Conservation (phyloP, 257 asterid species). For the Nicotiana knightiana region DNA sequence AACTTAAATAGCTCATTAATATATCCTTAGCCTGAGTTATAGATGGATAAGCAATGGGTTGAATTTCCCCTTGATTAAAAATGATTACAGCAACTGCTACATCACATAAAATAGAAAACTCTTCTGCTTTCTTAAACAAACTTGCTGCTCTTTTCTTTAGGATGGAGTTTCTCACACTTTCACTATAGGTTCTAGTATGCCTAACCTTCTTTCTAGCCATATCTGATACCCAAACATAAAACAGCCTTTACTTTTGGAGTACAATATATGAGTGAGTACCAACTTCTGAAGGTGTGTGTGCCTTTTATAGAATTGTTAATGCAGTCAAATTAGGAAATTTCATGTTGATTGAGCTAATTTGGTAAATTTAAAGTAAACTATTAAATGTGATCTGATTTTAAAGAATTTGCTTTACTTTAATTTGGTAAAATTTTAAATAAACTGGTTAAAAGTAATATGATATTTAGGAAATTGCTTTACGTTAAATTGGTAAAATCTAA, state of each 20-base stretch:
- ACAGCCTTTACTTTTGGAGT: neutral
- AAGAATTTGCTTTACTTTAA: neutral
- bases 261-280: neutral
- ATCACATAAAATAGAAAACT: constrained; percentile 36
- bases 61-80: constrained; percentile 16
- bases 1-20: constrained; percentile 21
- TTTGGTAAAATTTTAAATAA: too few species aligned
- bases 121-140: constrained; percentile 36
- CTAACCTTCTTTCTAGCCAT: neutral
- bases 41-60: constrained; percentile 30
- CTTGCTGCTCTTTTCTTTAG: constrained; percentile 20
- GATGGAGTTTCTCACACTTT: neutral
- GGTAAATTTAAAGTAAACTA: neutral
- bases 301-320: neutral
- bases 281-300: neutral
- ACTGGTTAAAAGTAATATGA: too few species aligned
- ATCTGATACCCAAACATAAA: neutral
- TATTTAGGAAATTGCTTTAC: too few species aligned
- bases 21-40: constrained; percentile 15
- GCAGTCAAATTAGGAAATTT: neutral
- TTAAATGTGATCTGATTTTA: neutral
- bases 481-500: too few species aligned
- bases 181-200: neutral
- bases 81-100: constrained; percentile 24
- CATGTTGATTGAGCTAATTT: neutral